These are phyloP conservation scores for Hemerocallis citrina DNA, from an alignment of 106 monocot species.

Conservation along the genomic window DNA sequence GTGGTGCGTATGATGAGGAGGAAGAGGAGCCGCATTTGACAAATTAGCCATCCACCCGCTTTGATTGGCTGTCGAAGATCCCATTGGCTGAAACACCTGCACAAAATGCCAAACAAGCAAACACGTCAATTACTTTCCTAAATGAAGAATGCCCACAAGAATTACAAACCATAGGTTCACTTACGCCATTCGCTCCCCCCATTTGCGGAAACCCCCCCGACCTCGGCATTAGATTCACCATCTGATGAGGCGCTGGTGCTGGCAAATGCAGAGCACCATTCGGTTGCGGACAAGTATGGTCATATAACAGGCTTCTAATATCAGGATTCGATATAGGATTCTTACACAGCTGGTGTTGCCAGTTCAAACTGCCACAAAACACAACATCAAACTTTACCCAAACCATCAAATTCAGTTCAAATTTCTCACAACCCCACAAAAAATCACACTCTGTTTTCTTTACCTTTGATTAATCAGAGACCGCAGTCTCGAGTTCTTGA, in stretches of 20 bases:
- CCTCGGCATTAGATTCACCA: constrained; percentile 1
- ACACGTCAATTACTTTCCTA: too few species aligned
- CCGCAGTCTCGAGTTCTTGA: constrained; percentile 1
- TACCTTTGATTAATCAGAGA: constrained; percentile 7
- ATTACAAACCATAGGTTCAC: not conserved
- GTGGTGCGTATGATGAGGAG: not conserved
- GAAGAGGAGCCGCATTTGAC: constrained; percentile 3
- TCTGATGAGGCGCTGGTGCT: constrained; percentile 7
- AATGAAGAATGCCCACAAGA: too few species aligned
- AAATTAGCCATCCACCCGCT: constrained; percentile 7
- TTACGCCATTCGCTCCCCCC: constrained; percentile 4
- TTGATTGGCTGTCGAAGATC: constrained; percentile 17
- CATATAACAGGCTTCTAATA: constrained; percentile 56
- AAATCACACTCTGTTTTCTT: too few species aligned
- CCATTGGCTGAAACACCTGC: constrained; percentile 10
- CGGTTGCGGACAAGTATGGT: constrained; percentile 60
- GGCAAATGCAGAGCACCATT: constrained; percentile 28
- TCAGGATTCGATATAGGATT: constrained; percentile 59
- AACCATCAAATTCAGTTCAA: not conserved
- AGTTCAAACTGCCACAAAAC: constrained; percentile 54
- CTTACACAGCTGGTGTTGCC: constrained; percentile 70
- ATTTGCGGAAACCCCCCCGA: not conserved
- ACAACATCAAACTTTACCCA: not conserved
- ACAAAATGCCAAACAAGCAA: constrained; percentile 1
- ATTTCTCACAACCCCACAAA: not conserved